Conservation (phyloP, 2,329 filamentous ascomycete species). For the Macrophomina tecta region DNA sequence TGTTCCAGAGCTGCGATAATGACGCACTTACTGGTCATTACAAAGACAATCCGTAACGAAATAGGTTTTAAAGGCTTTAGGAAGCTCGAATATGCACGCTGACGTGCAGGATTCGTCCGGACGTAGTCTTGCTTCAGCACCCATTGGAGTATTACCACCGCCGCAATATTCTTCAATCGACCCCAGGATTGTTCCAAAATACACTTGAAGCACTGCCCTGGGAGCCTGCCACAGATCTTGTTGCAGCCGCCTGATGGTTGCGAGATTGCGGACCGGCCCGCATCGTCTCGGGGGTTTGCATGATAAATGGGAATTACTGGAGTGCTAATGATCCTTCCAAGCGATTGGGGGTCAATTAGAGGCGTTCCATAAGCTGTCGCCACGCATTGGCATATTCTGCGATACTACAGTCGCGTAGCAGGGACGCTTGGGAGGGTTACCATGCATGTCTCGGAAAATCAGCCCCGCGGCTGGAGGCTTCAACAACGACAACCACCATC, state of each 20-base stretch:
- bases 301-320: neutral
- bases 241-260: neutral
- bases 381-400: neutral
- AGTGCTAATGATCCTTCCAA: neutral
- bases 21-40: too few relatives aligned
- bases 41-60: too few relatives aligned
- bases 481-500: neutral
- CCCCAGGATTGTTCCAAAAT: neutral
- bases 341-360: neutral
- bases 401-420: neutral
- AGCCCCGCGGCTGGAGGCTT: neutral
- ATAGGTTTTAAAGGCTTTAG: too few relatives aligned
- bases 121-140: too few relatives aligned
- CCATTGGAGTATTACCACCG: too few relatives aligned
- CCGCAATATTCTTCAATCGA: neutral
- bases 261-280: slow-evolving; percentile 2
- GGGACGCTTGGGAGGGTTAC: neutral
- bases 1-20: too few relatives aligned
- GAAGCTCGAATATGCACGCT: too few relatives aligned
- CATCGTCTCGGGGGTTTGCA: neutral
- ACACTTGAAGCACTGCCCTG: neutral
- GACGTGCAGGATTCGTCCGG: too few relatives aligned
- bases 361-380: neutral
- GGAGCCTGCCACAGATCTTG: neutral
- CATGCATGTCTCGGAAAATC: slow-evolving; percentile 24